Conservation (phyloP, 2,329 filamentous ascomycete genomes). For the Neonectria magnoliae region DNA sequence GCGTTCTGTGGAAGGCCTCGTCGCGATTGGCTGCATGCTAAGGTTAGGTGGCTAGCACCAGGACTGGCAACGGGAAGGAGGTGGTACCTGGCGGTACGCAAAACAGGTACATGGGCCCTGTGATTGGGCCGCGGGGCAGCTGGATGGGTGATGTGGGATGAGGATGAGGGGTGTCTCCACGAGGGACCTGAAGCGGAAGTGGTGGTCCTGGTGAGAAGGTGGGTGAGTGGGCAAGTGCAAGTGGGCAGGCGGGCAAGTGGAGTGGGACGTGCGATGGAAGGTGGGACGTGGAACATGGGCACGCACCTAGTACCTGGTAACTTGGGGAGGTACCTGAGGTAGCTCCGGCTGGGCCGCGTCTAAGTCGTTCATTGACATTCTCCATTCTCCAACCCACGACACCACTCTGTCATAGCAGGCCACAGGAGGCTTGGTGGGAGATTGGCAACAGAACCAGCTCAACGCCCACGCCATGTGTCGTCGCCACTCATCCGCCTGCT, state of each 20-base stretch:
- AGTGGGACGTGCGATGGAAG: neutral
- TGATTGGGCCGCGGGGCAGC: slow-evolving; percentile 8
- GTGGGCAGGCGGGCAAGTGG: slow-evolving; percentile 9
- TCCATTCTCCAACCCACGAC: slow-evolving; percentile 36
- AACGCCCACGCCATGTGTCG: slow-evolving; percentile 38
- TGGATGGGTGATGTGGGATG: neutral
- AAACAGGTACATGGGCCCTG: slow-evolving; percentile 17
- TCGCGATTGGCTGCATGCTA: slow-evolving; percentile 10
- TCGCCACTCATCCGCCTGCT: slow-evolving; percentile 29
- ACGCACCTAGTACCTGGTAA: slow-evolving; percentile 19
- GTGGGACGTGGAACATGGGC: slow-evolving; percentile 1
- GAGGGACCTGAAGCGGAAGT: slow-evolving; percentile 13
- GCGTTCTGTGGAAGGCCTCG: neutral
- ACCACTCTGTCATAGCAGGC: slow-evolving; percentile 39
- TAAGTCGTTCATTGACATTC: slow-evolving; percentile 35
- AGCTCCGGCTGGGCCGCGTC: slow-evolving; percentile 31
- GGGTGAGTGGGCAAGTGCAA: neutral
- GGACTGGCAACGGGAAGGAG: neutral
- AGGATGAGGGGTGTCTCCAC: slow-evolving; percentile 15
- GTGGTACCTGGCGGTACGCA: slow-evolving; percentile 20
- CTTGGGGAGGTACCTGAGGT: neutral
- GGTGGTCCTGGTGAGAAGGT: slow-evolving; percentile 6
- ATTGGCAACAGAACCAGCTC: slow-evolving; percentile 36
- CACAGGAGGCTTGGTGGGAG: slow-evolving; percentile 29
- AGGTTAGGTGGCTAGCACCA: neutral